Percentiles rank a stretch among this genome's conserved stretches.
These are phyloP conservation scores for Pichia exigua DNA, from an alignment of 805 yeast species.

Conservation along the genomic window DNA sequence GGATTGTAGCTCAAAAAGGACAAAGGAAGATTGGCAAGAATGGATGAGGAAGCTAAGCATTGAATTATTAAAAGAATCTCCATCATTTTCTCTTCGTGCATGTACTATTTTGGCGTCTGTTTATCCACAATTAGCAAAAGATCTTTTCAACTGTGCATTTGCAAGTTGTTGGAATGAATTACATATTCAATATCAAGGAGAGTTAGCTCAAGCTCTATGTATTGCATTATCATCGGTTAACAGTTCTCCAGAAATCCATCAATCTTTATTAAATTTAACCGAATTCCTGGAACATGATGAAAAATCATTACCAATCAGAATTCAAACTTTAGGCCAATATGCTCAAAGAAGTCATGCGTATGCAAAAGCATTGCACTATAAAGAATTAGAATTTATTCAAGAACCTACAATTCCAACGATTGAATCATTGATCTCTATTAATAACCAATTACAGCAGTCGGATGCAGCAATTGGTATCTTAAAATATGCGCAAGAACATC, in stretches of 20 bases:
- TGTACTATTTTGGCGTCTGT: conserved; percentile 85
- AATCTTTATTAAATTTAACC: conserved; percentile 78
- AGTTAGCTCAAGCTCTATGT: conserved; percentile 76
- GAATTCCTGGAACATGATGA: conserved; percentile 98
- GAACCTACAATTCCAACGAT: conserved; percentile 89
- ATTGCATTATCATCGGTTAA: conserved; percentile 83
- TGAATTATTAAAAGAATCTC: conserved; percentile 82
- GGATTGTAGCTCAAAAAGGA: conserved; percentile 85
- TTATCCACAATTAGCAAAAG: conserved; percentile 81
- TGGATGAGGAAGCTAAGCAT: conserved; percentile 87
- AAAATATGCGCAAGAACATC: conserved; percentile 88
- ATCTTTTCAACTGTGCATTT: conserved; percentile 88
- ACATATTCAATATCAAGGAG: conserved; percentile 83
- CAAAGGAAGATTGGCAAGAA: conserved; percentile 96
- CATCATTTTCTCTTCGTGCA: conserved; percentile 89
- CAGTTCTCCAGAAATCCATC: conserved; percentile 93
- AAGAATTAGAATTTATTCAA: conserved; percentile 88
- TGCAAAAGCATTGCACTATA: conserved; percentile 94
- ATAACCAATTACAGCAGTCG: conserved; percentile 89
- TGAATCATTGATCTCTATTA: conserved; percentile 85
- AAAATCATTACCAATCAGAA: conserved; percentile 84
- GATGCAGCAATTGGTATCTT: conserved; percentile 97
- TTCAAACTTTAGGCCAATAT: conserved; percentile 82
- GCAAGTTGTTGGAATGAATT: conserved; percentile 94
- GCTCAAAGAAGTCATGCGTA: conserved; percentile 96